Conservation (phyloP, 768 basidiomycete genomes). For the Boletus pseudo-olivaceus region DNA sequence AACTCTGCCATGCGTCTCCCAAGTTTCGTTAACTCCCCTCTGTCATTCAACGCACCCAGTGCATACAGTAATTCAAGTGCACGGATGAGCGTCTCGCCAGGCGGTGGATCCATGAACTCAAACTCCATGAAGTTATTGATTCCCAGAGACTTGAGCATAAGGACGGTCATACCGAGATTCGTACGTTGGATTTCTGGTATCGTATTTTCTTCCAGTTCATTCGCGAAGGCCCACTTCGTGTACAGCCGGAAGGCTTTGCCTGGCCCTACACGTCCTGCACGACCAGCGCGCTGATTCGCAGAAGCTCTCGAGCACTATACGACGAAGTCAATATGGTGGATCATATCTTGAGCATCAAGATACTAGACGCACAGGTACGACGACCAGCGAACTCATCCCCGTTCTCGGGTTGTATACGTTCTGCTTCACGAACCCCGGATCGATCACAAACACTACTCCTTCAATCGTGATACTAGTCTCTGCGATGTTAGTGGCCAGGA, state of each 20-base stretch:
- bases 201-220: conserved; percentile 95
- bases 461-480: conserved; percentile 99
- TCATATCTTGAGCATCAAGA: neutral
- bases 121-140: conserved; percentile 99
- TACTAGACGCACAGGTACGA: conserved; percentile 77
- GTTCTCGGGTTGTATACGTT: conserved; percentile 98
- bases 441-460: conserved; percentile 98
- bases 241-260: conserved; percentile 98
- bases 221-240: conserved; percentile 96
- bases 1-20: conserved; percentile 98
- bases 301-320: conserved; percentile 91
- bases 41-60: conserved; percentile 91
- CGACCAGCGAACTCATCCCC: conserved; percentile 95
- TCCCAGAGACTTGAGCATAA: conserved; percentile 92
- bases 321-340: neutral
- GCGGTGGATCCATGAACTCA: conserved; percentile 97
- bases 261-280: conserved; percentile 96
- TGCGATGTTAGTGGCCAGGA: conserved; percentile 98
- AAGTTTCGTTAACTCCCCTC: conserved; percentile 95
- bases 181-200: conserved; percentile 99
- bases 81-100: conserved; percentile 95
- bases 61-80: conserved; percentile 93
- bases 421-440: conserved; percentile 99
- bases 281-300: conserved; percentile 94
- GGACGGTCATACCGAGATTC: conserved; percentile 92